Conservation (phyloP, 2,329 filamentous ascomycete genomes). For the Ploettnerulaceae sp. region DNA sequence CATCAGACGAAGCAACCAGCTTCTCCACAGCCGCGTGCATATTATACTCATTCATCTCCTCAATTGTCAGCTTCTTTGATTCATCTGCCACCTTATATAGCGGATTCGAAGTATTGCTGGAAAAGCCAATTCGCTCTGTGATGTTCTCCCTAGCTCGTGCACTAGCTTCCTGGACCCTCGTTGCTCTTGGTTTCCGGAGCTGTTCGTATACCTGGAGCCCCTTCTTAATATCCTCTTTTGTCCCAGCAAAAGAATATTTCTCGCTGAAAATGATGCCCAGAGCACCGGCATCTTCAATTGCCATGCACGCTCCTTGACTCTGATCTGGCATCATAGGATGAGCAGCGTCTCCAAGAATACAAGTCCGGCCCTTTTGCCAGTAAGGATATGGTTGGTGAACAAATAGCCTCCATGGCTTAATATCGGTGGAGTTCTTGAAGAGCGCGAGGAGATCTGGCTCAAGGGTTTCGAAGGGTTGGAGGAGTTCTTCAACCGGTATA, state of each 20-base stretch:
- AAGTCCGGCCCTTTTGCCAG: slow-evolving; percentile 46
- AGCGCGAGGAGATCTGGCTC: slow-evolving; percentile 37
- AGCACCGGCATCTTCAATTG: slow-evolving; percentile 39
- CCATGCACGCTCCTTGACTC: slow-evolving; percentile 50
- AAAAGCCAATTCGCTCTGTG: slow-evolving; percentile 61
- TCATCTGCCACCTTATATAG: slow-evolving; percentile 60
- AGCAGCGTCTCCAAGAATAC: slow-evolving; percentile 60
- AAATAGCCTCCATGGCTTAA: slow-evolving; percentile 44
- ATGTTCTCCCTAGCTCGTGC: slow-evolving; percentile 57
- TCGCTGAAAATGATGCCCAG: slow-evolving; percentile 36
- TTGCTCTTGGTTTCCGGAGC: slow-evolving; percentile 50
- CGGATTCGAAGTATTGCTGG: slow-evolving; percentile 50
- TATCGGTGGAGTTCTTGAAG: slow-evolving; percentile 35
- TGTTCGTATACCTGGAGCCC: slow-evolving; percentile 47
- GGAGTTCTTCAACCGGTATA: slow-evolving; percentile 57
- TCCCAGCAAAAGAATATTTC: slow-evolving; percentile 38
- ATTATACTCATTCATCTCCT: slow-evolving; percentile 64
- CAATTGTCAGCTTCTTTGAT: slow-evolving; percentile 58
- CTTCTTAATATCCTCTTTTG: slow-evolving; percentile 39
- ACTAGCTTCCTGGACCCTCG: slow-evolving; percentile 51
- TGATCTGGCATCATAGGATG: slow-evolving; percentile 69
- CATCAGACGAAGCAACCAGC: slow-evolving; percentile 4
- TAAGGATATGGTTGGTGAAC: slow-evolving; percentile 59
- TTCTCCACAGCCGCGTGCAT: slow-evolving; percentile 51
- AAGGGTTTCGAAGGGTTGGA: slow-evolving; percentile 55